Percentiles rank a stretch among this genome's conserved stretches.
Evolutionary conservation across 2,329 filamentous ascomycete genomes (phyloP).

Genomic region (Paecilomyces dactylethromorphus): DNA sequence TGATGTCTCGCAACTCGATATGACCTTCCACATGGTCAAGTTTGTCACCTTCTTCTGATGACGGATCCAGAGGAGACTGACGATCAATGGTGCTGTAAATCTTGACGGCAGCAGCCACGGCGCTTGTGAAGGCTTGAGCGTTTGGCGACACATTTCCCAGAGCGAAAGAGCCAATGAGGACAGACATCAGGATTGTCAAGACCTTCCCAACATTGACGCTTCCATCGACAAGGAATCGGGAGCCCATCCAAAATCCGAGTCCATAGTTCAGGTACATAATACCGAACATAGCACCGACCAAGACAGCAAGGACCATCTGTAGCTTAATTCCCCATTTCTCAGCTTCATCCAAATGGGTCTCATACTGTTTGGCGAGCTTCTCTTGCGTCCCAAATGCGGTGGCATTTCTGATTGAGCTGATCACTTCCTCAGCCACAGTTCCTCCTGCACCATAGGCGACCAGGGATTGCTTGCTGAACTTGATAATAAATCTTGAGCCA

Average conservation of each 20-base stretch:
- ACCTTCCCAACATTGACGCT: slow-evolving; percentile 63
- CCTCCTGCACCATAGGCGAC: slow-evolving; percentile 77
- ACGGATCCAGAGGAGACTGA: slow-evolving; percentile 73
- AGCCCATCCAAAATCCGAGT: slow-evolving; percentile 83
- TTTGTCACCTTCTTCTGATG: slow-evolving; percentile 62
- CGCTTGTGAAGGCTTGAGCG: slow-evolving; percentile 76
- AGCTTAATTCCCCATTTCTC: slow-evolving; percentile 70
- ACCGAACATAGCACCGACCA: slow-evolving; percentile 79
- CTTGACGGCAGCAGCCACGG: slow-evolving; percentile 77
- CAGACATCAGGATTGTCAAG: slow-evolving; percentile 78
- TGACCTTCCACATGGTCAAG: slow-evolving; percentile 68
- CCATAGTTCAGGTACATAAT: slow-evolving; percentile 83
- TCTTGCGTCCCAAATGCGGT: slow-evolving; percentile 91
- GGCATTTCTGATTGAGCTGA: slow-evolving; percentile 88
- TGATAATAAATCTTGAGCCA: slow-evolving; percentile 68
- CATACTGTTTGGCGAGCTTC: slow-evolving; percentile 81
- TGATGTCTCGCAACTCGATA: slow-evolving; percentile 74
- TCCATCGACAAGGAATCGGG: slow-evolving; percentile 62
- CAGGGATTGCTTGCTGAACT: slow-evolving; percentile 71
- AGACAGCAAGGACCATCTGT: slow-evolving; percentile 65
- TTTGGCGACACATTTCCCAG: slow-evolving; percentile 84
- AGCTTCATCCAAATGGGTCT: slow-evolving; percentile 64
- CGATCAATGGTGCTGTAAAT: slow-evolving; percentile 94
- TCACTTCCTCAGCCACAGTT: slow-evolving; percentile 85
- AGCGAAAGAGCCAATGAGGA: slow-evolving; percentile 90